These are phyloP conservation scores for Fonsecaea pedrosoi DNA, from an alignment of 2,329 filamentous ascomycete species.

Conservation along the genomic window DNA sequence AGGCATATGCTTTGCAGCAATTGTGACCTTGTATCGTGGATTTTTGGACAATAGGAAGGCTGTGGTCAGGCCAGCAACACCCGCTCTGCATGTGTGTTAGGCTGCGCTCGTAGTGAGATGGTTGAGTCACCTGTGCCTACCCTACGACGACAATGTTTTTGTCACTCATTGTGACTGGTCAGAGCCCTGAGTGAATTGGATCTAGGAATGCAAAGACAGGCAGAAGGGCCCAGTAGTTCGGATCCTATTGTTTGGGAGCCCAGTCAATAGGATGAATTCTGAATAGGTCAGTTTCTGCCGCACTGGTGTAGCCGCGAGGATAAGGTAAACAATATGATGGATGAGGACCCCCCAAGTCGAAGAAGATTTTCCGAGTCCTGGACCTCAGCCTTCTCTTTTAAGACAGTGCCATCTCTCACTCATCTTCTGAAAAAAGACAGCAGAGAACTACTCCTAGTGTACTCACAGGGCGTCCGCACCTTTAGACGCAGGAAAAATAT, in stretches of 20 bases:
- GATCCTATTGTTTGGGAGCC: constrained; percentile 7
- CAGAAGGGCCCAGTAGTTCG: constrained; percentile 9
- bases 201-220: neutral
- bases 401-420: neutral
- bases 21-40: constrained; percentile 62
- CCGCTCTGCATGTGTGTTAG: constrained; percentile 16
- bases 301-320: neutral
- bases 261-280: constrained; percentile 9
- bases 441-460: constrained; percentile 1
- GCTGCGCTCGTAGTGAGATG: neutral
- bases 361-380: neutral
- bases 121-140: constrained; percentile 39
- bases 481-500: neutral
- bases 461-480: constrained; percentile 18
- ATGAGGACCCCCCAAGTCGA: constrained; percentile 11
- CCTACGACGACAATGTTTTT: constrained; percentile 50
- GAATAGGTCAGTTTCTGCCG: constrained; percentile 16
- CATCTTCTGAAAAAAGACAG: neutral
- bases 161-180: constrained; percentile 28
- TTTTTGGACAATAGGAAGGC: constrained; percentile 63
- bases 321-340: constrained; percentile 6
- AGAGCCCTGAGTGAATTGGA: neutral
- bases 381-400: neutral
- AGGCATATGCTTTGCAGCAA: constrained; percentile 82
- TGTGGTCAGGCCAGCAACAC: constrained; percentile 64